Evolutionary conservation across 1,284 basidiomycete genomes (phyloP), one percentile per base, ranked within the genome.

Genomic region (Sphaerobolus stellatus): DNA sequence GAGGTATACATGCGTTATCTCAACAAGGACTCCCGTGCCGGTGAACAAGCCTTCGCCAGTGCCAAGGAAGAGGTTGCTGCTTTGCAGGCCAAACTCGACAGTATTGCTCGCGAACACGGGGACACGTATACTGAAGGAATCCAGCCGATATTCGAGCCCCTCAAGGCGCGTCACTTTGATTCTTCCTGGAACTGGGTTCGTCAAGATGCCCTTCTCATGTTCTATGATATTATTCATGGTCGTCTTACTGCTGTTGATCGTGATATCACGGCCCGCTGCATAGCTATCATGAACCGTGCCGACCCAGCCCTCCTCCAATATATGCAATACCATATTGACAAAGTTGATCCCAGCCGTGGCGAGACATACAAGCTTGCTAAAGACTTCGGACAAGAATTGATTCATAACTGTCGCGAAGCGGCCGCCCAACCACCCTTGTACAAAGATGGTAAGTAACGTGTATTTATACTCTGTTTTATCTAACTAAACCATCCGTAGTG

Each of bases 171-270:
- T 49, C 92, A 91, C 68, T 99, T 99, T 77, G 94, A 98, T 70
- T 98, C 94, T 9, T 94, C 90, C 11, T 99, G 96, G 96, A 99
- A 99, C 72, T 99, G 96, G 97, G 94, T 92, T 50, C 88, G 96
- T 62, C 94, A 98, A 74, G 94, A 96, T 61, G 92, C 94, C 25
- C 79, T 98, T 38, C 78, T 92, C 58, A 93, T 98, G 90, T 98
- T 89, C 76, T 98, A 95, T 75, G 95, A 98, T 69, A 96, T 98
- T 71, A 92, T 98, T 67, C 94, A 94, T 64, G 96, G 96, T 46
- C 86, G 90, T 45, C 83, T 97, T 58, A 94, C 89, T 29, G 92
- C 93, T 28, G 91, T 97, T 62, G 94, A 97, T 63, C 86, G 89
- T 54, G 92, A 94, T 70, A 94, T 97, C 73, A 97, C 94, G n/a